Evolutionary conservation across 1,139 yeast genomes (phyloP).

Genomic region (Yamadazyma diospyri): DNA sequence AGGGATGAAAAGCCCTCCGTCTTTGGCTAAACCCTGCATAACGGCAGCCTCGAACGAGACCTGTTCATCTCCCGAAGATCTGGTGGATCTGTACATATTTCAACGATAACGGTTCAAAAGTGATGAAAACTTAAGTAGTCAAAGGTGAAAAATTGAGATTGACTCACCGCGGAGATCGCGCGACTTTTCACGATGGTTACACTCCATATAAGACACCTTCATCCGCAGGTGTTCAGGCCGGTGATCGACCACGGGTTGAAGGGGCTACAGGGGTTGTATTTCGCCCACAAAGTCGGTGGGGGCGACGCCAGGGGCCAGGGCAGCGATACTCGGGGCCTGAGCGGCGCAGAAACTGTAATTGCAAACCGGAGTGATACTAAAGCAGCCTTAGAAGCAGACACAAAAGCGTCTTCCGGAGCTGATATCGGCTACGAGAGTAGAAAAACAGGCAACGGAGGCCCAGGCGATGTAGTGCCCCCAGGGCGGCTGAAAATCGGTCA

Average conservation of each 20-base stretch:
- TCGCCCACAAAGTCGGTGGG: not conserved
- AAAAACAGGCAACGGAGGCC: too few species aligned
- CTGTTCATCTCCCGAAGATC: conserved; percentile 52
- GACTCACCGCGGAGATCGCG: not conserved
- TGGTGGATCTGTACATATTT: conserved; percentile 83
- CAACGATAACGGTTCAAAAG: too few species aligned
- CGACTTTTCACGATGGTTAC: conserved; percentile 1
- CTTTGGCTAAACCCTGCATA: conserved; percentile 90
- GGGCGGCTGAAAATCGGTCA: too few species aligned
- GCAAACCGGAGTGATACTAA: too few species aligned
- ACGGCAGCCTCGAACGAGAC: conserved; percentile 88
- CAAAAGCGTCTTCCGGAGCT: too few species aligned
- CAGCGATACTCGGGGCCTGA: too few species aligned
- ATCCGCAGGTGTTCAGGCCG: conserved; percentile 1
- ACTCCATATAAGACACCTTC: too few species aligned
- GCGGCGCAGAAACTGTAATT: too few species aligned
- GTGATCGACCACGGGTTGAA: conserved; percentile 4
- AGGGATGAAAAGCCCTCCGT: conserved; percentile 94
- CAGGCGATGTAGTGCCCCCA: too few species aligned
- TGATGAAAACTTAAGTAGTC: not conserved
- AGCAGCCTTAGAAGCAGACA: too few species aligned
- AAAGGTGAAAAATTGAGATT: not conserved
- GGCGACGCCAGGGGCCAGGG: too few species aligned
- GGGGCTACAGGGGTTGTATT: conserved; percentile 1
- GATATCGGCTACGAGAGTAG: too few species aligned